Evolutionary conservation across 2,329 filamentous ascomycete genomes (phyloP).

Genomic region (Davidsoniella neocaledoniae): DNA sequence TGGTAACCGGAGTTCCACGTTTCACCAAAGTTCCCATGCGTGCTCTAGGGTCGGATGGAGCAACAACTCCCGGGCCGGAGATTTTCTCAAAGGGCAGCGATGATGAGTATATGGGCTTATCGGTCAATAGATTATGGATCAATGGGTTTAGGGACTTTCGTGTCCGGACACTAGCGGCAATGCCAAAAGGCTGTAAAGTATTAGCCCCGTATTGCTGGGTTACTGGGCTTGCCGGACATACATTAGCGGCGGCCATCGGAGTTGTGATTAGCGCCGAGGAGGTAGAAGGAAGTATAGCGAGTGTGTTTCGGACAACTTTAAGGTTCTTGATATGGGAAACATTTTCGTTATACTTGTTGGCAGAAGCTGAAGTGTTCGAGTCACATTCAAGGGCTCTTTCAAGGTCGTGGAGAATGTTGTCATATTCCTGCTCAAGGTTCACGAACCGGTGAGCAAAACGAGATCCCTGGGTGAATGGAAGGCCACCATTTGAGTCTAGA

Average conservation of each 20-base stretch:
- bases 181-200: conserved; percentile 8
- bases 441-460: conserved; percentile 44
- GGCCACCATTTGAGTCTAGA: conserved; percentile 72
- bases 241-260: conserved; percentile 57
- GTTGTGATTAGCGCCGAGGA: conserved; percentile 84
- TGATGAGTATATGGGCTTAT: conserved; percentile 83
- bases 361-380: not conserved
- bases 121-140: conserved; percentile 89
- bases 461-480: conserved; percentile 41
- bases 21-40: conserved; percentile 64
- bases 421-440: conserved; percentile 83
- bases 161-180: conserved; percentile 19
- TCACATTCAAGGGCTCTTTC: conserved; percentile 16
- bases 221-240: conserved; percentile 24
- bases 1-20: conserved; percentile 72
- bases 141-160: conserved; percentile 56
- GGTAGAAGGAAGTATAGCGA: conserved; percentile 63
- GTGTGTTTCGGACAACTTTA: conserved; percentile 47
- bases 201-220: conserved; percentile 7
- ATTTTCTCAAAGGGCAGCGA: conserved; percentile 65
- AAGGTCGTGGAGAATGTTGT: conserved; percentile 37
- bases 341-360: conserved; percentile 12
- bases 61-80: conserved; percentile 14
- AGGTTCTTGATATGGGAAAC: conserved; percentile 51
- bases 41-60: conserved; percentile 9